Percentiles rank a stretch among this genome's conserved stretches.
phyloP scores from a whole-genome alignment of 805 yeast genomes.

The Suhomyces canberraensis region DNA sequence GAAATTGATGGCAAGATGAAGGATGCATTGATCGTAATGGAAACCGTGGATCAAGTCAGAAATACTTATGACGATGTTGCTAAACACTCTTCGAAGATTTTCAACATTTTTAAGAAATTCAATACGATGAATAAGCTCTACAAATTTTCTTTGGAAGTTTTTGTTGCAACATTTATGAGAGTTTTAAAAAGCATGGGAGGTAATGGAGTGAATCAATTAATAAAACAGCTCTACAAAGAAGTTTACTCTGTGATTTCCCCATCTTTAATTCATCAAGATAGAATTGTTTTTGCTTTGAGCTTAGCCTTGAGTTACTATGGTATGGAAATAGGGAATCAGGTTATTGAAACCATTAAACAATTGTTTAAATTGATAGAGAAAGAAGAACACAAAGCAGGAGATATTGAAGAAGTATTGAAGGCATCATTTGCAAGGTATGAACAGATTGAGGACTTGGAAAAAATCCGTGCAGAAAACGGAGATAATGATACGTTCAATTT shows the following conservation, averaged over 20 bases:
- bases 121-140: slow-evolving; percentile 50
- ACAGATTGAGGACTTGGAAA: slow-evolving; percentile 5
- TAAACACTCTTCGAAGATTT: slow-evolving; percentile 49
- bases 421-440: slow-evolving; percentile 9
- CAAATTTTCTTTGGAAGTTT: slow-evolving; percentile 48
- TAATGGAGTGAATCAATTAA: slow-evolving; percentile 22
- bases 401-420: slow-evolving; percentile 4
- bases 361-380: background rate
- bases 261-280: slow-evolving; percentile 45
- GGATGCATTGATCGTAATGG: slow-evolving; percentile 55
- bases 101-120: slow-evolving; percentile 39
- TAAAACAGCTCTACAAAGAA: slow-evolving; percentile 42
- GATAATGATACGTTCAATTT: slow-evolving; percentile 17
- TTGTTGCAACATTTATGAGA: slow-evolving; percentile 16
- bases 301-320: slow-evolving; percentile 28
- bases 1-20: slow-evolving; percentile 50
- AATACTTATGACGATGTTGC: slow-evolving; percentile 54
- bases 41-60: slow-evolving; percentile 48
- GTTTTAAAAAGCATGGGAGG: slow-evolving; percentile 16
- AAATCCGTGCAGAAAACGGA: slow-evolving; percentile 9
- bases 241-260: slow-evolving; percentile 45
- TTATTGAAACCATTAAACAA: slow-evolving; percentile 4
- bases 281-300: slow-evolving; percentile 40
- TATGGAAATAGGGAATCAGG: slow-evolving; percentile 22
- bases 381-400: background rate